Conservation (phyloP, 2,329 filamentous ascomycete species). For the Lasiodiplodia sp. region DNA sequence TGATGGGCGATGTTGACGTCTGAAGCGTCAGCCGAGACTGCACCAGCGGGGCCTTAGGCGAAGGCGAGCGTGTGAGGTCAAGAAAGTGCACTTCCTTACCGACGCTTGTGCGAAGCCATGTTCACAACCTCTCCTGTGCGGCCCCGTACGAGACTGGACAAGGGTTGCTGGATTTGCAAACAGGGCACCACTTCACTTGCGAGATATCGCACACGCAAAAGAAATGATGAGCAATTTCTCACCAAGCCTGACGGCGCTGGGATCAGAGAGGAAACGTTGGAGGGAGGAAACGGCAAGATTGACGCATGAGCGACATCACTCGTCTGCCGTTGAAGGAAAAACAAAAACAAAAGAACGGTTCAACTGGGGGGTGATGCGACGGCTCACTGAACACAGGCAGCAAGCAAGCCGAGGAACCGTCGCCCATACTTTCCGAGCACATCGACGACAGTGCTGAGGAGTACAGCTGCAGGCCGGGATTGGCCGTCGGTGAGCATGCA, state of each 20-base stretch:
- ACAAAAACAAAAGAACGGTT: background rate
- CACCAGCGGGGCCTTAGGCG: conserved; percentile 37
- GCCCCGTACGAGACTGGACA: background rate
- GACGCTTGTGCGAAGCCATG: conserved; percentile 41
- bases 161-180: background rate
- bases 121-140: conserved; percentile 8
- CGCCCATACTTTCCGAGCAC: background rate
- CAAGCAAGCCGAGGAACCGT: background rate
- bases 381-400: background rate
- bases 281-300: conserved; percentile 6
- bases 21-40: conserved; percentile 34
- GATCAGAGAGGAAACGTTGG: background rate
- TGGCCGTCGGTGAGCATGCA: background rate
- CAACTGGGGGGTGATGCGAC: background rate
- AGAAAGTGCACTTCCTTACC: conserved; percentile 54
- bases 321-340: background rate
- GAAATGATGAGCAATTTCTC: background rate
- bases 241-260: background rate
- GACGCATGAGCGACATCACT: background rate
- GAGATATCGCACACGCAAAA: background rate
- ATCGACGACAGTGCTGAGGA: background rate
- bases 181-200: background rate
- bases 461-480: conserved; percentile 1
- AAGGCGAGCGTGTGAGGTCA: conserved; percentile 54
- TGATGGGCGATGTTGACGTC: conserved; percentile 40